Percentiles rank a stretch among this genome's conserved stretches.
phyloP scores from a whole-genome alignment of 169 alveolate genomes.

The Ichthyophthirius multifiliis region DNA sequence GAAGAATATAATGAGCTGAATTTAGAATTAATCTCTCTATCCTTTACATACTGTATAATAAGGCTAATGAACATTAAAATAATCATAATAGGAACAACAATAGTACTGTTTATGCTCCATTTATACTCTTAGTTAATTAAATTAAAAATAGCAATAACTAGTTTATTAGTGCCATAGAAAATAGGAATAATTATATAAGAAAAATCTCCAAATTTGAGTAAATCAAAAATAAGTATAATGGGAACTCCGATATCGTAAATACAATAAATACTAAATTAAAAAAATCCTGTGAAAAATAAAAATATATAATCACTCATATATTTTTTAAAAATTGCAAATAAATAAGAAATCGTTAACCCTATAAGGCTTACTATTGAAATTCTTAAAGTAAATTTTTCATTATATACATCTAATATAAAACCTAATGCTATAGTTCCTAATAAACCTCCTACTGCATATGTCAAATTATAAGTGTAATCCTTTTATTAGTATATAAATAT shows the following conservation, averaged over 20 bases:
- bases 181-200: not conserved
- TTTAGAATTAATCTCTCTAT: no score
- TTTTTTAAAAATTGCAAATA: not conserved
- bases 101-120: not conserved
- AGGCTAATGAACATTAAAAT: not conserved
- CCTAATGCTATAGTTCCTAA: not conserved
- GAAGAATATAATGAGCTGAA: no score
- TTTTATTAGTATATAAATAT: no score
- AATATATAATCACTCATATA: not conserved
- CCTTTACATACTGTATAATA: not conserved
- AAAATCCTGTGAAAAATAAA: not conserved
- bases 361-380: not conserved
- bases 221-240: not conserved
- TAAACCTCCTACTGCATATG: not conserved
- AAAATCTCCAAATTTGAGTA: not conserved
- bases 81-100: not conserved
- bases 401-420: not conserved
- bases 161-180: not conserved
- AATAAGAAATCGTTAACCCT: not conserved
- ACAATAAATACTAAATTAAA: not conserved
- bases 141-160: not conserved
- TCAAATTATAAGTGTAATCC: not conserved
- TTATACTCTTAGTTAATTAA: not conserved
- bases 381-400: not conserved
- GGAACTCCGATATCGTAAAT: not conserved